Conservation (phyloP, 2,329 filamentous ascomycete genomes). For the Colletotrichum sp. region DNA sequence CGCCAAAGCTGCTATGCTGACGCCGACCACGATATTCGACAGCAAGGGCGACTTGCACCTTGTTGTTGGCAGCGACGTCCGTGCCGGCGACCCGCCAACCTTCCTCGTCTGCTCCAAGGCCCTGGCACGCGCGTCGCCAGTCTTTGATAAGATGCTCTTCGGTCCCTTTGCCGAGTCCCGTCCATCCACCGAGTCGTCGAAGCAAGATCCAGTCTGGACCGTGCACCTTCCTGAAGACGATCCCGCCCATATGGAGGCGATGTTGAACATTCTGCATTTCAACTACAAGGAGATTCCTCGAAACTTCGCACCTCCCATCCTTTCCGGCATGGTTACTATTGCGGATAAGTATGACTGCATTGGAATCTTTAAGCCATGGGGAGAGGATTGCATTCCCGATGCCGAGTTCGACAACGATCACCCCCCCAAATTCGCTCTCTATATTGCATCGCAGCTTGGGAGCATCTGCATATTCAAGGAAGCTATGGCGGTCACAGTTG, state of each 20-base stretch:
- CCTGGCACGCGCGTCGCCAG: slow-evolving; percentile 26
- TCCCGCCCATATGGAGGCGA: slow-evolving; percentile 24
- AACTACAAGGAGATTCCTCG: slow-evolving; percentile 26
- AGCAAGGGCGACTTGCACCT: not conserved
- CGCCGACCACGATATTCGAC: not conserved
- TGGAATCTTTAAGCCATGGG: slow-evolving; percentile 25
- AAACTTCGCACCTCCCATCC: slow-evolving; percentile 19
- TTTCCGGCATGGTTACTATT: slow-evolving; percentile 27
- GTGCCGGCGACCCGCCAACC: not conserved
- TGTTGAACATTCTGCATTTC: slow-evolving; percentile 34
- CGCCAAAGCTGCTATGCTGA: not conserved
- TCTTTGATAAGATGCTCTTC: slow-evolving; percentile 30
- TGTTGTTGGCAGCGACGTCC: not conserved
- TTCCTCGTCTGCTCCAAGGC: slow-evolving; percentile 28
- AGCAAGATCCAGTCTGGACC: slow-evolving; percentile 21
- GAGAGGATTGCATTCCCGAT: not conserved
- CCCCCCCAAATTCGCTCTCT: not conserved
- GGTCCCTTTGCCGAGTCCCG: slow-evolving; percentile 27
- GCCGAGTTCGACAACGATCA: rapidly evolving
- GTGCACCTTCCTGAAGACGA: slow-evolving; percentile 34
- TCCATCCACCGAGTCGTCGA: not conserved
- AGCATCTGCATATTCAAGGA: not conserved
- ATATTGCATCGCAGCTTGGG: not conserved
- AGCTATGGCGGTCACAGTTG: not conserved
- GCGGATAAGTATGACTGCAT: slow-evolving; percentile 33